These are phyloP conservation scores for Poa pratensis DNA, from an alignment of 176 grass and related monocot species.

Conservation along the genomic window DNA sequence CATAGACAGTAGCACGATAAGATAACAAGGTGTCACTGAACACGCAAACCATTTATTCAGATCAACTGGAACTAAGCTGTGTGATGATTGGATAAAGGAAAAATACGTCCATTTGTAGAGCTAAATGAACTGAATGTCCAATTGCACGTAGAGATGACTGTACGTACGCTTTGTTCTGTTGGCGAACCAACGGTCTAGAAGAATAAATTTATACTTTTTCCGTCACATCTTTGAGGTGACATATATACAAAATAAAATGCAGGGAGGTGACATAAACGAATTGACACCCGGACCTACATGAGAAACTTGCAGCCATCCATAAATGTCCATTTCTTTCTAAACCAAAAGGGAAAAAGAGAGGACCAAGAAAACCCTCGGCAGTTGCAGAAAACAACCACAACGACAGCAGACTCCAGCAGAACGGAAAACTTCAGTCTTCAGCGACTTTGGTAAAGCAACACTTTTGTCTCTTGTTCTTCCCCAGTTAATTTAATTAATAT, in stretches of 20 bases:
- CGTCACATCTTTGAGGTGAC: constrained; percentile 1
- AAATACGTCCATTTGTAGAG: background rate
- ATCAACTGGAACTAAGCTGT: background rate
- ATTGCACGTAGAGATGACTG: background rate
- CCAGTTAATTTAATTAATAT: background rate
- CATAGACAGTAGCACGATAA: background rate
- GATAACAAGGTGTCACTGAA: background rate
- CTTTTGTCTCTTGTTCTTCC: background rate
- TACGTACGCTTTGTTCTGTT: background rate
- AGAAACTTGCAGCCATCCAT: background rate
- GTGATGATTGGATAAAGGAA: background rate
- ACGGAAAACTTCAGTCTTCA: background rate
- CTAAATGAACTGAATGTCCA: background rate
- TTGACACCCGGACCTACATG: background rate
- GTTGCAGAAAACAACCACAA: background rate
- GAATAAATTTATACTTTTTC: background rate
- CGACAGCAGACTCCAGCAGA: background rate
- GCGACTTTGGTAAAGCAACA: constrained; percentile 22
- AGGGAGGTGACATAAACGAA: constrained; percentile 6
- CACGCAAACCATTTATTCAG: background rate
- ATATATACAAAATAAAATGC: background rate
- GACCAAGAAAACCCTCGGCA: background rate
- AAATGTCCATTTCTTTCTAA: constrained; percentile 9
- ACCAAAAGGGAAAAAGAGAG: background rate
- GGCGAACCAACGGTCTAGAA: background rate